Percentiles rank a stretch among this genome's conserved stretches.
Conservation (phyloP, 805 yeast species). For the Suhomyces emberorum region DNA sequence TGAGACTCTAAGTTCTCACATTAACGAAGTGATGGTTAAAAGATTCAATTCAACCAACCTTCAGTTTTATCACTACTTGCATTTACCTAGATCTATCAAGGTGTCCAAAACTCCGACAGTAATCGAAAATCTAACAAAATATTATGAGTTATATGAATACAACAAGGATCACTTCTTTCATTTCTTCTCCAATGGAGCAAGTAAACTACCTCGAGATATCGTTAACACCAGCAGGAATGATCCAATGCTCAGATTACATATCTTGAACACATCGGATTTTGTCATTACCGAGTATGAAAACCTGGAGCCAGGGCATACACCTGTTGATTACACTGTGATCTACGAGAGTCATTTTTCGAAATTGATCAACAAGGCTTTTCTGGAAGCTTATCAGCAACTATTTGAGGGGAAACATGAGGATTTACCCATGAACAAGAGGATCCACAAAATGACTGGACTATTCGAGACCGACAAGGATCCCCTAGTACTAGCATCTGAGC, state of each 20-base stretch:
- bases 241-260: slow-evolving; percentile 3
- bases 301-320: too few relatives aligned
- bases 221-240: not conserved
- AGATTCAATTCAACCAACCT: slow-evolving; percentile 13
- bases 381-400: not conserved
- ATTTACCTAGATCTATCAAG: slow-evolving; percentile 15
- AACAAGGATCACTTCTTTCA: slow-evolving; percentile 15
- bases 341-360: not conserved
- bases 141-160: slow-evolving; percentile 9
- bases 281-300: not conserved
- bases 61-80: slow-evolving; percentile 15
- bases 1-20: slow-evolving; percentile 2
- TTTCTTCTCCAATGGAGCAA: slow-evolving; percentile 1
- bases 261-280: not conserved
- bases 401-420: not conserved
- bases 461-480: slow-evolving; percentile 8
- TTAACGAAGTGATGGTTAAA: slow-evolving; percentile 24
- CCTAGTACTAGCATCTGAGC: slow-evolving; percentile 1
- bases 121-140: slow-evolving; percentile 1
- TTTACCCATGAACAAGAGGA: not conserved
- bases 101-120: slow-evolving; percentile 1
- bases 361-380: not conserved
- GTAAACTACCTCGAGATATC: not conserved
- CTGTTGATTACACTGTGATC: not conserved
- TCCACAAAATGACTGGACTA: slow-evolving; percentile 2